Evolutionary conservation across 305 asterid species (phyloP).

Genomic region (Andrographis paniculata): DNA sequence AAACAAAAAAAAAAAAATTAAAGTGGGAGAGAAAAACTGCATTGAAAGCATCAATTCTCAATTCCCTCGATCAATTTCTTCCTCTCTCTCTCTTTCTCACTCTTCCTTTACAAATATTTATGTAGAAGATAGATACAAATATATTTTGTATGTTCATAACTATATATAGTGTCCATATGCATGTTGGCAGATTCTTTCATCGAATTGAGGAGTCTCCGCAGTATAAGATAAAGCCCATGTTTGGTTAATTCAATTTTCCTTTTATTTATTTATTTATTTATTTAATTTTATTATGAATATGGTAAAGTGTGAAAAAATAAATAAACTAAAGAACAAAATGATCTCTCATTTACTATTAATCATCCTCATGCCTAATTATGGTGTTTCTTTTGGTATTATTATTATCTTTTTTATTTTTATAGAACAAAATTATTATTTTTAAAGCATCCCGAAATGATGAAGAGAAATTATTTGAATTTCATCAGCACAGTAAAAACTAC

Average conservation of each 20-base stretch:
- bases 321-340: neutral
- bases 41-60: slow-evolving; percentile 11
- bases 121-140: neutral
- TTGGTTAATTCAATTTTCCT: neutral
- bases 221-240: too few relatives aligned
- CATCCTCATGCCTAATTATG: slow-evolving; percentile 18
- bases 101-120: neutral
- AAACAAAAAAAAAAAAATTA: too few relatives aligned
- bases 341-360: slow-evolving; percentile 19
- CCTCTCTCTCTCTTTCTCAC: neutral
- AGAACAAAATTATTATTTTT: too few relatives aligned
- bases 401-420: too few relatives aligned
- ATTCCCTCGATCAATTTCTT: too few relatives aligned
- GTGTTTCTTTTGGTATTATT: too few relatives aligned
- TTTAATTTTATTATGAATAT: neutral
- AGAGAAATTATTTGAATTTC: too few relatives aligned
- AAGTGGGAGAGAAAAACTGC: slow-evolving; percentile 7
- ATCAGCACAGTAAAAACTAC: too few relatives aligned
- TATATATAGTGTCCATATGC: slow-evolving; percentile 15
- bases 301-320: neutral
- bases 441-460: too few relatives aligned
- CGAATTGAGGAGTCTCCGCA: slow-evolving; percentile 5
- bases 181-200: slow-evolving; percentile 17
- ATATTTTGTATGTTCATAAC: too few relatives aligned
- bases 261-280: neutral